Evolutionary conservation across 345 rosid genomes (phyloP).

Genomic region (Linum tenue): DNA sequence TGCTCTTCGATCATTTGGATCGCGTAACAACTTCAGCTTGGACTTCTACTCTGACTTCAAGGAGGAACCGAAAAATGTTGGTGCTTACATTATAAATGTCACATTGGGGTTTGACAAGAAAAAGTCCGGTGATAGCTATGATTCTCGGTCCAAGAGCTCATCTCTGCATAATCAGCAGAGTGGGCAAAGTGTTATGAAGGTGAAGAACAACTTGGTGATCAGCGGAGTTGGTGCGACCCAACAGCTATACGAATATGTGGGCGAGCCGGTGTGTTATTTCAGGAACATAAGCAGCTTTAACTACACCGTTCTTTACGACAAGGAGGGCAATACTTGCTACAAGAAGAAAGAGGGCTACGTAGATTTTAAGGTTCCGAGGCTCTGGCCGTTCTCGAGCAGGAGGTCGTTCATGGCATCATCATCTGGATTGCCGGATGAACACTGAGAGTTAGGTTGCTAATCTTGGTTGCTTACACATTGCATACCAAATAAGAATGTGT

Average conservation of each 20-base stretch:
- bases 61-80: conserved; percentile 34
- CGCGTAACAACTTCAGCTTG: conserved; percentile 43
- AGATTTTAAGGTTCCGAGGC: not conserved
- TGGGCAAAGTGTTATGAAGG: conserved; percentile 39
- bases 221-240: conserved; percentile 42
- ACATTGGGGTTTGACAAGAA: conserved; percentile 52
- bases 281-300: conserved; percentile 71
- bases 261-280: conserved; percentile 48
- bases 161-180: conserved; percentile 48
- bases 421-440: not conserved
- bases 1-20: conserved; percentile 16
- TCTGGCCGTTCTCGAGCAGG: not conserved
- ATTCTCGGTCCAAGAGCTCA: conserved; percentile 13
- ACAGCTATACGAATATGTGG: conserved; percentile 45
- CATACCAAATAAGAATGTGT: too few relatives aligned
- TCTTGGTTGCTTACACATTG: too few relatives aligned
- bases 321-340: conserved; percentile 25
- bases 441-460: not conserved
- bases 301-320: conserved; percentile 47
- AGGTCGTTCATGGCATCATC: not conserved
- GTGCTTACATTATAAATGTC: conserved; percentile 27
- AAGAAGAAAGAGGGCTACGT: conserved; percentile 3
- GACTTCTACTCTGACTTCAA: conserved; percentile 24
- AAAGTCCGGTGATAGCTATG: conserved; percentile 20
- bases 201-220: conserved; percentile 38